Evolutionary conservation across 495 filamentous ascomycete species (phyloP).

Genomic region (Aspergillus leporis): DNA sequence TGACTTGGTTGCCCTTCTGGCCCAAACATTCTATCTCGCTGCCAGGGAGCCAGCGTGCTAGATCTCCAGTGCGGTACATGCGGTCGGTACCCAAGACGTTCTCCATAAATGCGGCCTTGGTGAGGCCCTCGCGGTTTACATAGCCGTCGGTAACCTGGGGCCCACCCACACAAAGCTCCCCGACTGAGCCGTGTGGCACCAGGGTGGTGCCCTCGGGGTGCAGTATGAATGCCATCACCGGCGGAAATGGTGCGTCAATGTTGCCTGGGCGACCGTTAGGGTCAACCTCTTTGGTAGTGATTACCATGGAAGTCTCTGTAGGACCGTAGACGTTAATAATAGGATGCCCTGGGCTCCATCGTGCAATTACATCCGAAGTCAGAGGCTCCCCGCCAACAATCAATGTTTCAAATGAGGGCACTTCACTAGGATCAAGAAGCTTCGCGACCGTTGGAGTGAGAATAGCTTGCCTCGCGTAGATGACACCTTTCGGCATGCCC

Average conservation of each 20-base stretch:
- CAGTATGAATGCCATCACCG: slow-evolving; percentile 22
- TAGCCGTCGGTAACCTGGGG: slow-evolving; percentile 41
- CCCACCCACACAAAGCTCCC: slow-evolving; percentile 49
- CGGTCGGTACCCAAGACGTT: slow-evolving; percentile 12
- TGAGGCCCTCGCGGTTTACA: slow-evolving; percentile 30
- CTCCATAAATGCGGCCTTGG: slow-evolving; percentile 26
- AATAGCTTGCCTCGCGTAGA: not conserved
- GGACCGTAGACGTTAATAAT: slow-evolving; percentile 30
- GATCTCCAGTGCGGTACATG: slow-evolving; percentile 41
- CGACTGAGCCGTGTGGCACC: slow-evolving; percentile 43
- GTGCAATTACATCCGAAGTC: slow-evolving; percentile 18
- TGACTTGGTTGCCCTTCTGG: slow-evolving; percentile 48
- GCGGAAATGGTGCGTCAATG: slow-evolving; percentile 27
- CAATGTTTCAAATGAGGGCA: slow-evolving; percentile 24
- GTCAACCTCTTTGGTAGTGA: slow-evolving; percentile 18
- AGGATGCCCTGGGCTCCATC: slow-evolving; percentile 19
- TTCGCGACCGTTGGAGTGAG: slow-evolving; percentile 34
- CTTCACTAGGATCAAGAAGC: slow-evolving; percentile 20
- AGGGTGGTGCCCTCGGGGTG: slow-evolving; percentile 30
- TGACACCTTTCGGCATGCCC: not conserved
- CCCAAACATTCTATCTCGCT: slow-evolving; percentile 42
- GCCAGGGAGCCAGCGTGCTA: slow-evolving; percentile 31
- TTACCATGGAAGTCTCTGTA: slow-evolving; percentile 26
- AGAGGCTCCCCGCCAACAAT: slow-evolving; percentile 30
- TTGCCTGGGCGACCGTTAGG: slow-evolving; percentile 17